Percentiles rank a stretch among this genome's conserved stretches.
These are phyloP conservation scores for Tricladium varicosporioides DNA, from an alignment of 2,329 filamentous ascomycete species.

Conservation along the genomic window DNA sequence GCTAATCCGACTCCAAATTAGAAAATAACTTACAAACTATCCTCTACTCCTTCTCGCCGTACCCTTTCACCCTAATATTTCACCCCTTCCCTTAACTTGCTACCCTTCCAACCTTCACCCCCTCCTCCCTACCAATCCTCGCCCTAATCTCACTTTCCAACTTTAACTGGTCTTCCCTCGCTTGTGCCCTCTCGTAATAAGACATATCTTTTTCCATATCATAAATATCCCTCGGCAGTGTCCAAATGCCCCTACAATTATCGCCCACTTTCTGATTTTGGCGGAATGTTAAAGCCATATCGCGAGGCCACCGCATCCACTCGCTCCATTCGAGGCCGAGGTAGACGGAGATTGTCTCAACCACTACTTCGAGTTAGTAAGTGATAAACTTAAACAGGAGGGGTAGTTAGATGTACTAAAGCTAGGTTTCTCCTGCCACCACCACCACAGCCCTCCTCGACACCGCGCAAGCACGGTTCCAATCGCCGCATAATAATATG, in stretches of 20 bases:
- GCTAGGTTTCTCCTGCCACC: conserved; percentile 17
- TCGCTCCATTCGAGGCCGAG: conserved; percentile 11
- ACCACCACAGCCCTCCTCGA: conserved; percentile 20
- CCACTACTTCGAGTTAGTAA: conserved; percentile 5
- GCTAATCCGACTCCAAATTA: too few relatives aligned
- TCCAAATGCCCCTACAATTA: not conserved
- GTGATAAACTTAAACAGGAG: not conserved
- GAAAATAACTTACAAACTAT: too few relatives aligned
- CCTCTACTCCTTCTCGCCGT: too few relatives aligned
- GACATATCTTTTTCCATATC: not conserved
- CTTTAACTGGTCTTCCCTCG: too few relatives aligned
- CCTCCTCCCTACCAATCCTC: too few relatives aligned
- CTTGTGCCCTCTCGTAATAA: too few relatives aligned
- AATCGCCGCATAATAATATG: conserved; percentile 21
- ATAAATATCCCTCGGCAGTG: not conserved
- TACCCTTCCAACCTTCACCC: too few relatives aligned
- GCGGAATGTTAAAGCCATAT: not conserved
- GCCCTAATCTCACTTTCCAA: too few relatives aligned
- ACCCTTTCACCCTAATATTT: too few relatives aligned
- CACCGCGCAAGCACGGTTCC: conserved; percentile 13
- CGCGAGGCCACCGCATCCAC: conserved; percentile 21
- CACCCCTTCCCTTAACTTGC: too few relatives aligned
- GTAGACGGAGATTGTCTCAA: conserved; percentile 16
- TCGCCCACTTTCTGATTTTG: not conserved
- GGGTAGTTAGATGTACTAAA: conserved; percentile 8